These are phyloP conservation scores for Claviceps humidiphila DNA, from an alignment of 2,329 filamentous ascomycete genomes.

Conservation along the genomic window DNA sequence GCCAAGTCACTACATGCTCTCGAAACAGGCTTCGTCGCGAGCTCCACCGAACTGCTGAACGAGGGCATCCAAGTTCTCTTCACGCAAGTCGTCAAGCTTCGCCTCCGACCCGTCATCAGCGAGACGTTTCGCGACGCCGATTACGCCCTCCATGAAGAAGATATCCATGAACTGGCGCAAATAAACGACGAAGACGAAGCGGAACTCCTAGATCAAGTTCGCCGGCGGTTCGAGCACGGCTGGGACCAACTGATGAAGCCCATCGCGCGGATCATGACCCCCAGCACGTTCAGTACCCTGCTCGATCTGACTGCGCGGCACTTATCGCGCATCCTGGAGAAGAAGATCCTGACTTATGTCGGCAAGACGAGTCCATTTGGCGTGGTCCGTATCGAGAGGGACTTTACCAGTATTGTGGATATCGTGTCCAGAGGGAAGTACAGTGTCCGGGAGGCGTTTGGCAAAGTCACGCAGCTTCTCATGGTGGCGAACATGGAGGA, in stretches of 20 bases:
- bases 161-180: conserved; percentile 41
- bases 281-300: conserved; percentile 61
- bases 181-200: conserved; percentile 41
- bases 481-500: conserved; percentile 91
- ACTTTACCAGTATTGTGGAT: conserved; percentile 63
- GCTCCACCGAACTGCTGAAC: conserved; percentile 67
- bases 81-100: conserved; percentile 72
- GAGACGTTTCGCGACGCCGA: conserved; percentile 89
- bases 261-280: conserved; percentile 70
- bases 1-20: conserved; percentile 54
- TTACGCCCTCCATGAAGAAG: conserved; percentile 57
- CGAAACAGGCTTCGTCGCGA: conserved; percentile 58
- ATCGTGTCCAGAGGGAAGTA: conserved; percentile 61
- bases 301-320: conserved; percentile 62
- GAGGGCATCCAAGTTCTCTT: conserved; percentile 82
- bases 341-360: conserved; percentile 69
- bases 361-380: conserved; percentile 71
- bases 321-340: conserved; percentile 70
- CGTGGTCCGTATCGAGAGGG: conserved; percentile 70
- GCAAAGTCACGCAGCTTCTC: conserved; percentile 63
- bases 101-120: conserved; percentile 68
- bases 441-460: conserved; percentile 63
- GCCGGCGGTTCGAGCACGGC: conserved; percentile 65
- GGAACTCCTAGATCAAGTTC: conserved; percentile 52
- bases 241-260: conserved; percentile 83